phyloP scores from a whole-genome alignment of 805 yeast species.

The Lipomyces japonicus region DNA sequence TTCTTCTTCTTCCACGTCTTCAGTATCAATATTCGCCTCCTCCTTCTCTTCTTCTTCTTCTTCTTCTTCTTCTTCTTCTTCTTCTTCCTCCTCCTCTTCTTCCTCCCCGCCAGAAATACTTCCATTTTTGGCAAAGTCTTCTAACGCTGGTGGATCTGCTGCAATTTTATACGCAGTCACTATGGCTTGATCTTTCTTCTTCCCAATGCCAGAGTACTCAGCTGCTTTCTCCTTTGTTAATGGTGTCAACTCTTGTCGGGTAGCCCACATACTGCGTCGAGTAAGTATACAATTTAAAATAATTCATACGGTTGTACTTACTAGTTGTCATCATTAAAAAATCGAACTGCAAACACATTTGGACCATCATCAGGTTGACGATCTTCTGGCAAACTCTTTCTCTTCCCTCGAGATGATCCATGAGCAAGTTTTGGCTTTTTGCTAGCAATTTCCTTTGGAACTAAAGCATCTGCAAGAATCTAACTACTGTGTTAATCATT shows the following conservation, averaged over 20 bases:
- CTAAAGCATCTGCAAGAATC: no score
- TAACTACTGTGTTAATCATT: no score
- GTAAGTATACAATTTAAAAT: neutral
- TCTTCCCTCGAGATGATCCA: no score
- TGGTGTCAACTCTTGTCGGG: conserved; percentile 48
- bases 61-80: conserved; percentile 28
- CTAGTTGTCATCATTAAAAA: conserved; percentile 68
- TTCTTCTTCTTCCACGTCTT: conserved; percentile 30
- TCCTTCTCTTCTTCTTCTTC: conserved; percentile 34
- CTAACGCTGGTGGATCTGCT: conserved; percentile 47
- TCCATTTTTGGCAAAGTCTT: conserved; percentile 38
- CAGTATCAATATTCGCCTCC: conserved; percentile 31
- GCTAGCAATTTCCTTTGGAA: no score
- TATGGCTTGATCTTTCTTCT: conserved; percentile 43
- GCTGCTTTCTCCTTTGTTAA: conserved; percentile 46
- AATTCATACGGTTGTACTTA: conserved; percentile 4
- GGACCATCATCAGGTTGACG: conserved; percentile 21
- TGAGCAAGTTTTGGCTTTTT: no score
- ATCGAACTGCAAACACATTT: conserved; percentile 52
- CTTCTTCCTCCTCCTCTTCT: conserved; percentile 35
- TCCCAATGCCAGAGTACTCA: conserved; percentile 35
- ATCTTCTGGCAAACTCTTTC: conserved; percentile 32
- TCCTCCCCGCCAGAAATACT: conserved; percentile 33
- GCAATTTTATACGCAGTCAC: conserved; percentile 55
- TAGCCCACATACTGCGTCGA: conserved; percentile 51